Evolutionary conservation across 192 early-diverging fungal species (phyloP), one percentile per base, ranked within the genome.

Genomic region (Podila horticola): DNA sequence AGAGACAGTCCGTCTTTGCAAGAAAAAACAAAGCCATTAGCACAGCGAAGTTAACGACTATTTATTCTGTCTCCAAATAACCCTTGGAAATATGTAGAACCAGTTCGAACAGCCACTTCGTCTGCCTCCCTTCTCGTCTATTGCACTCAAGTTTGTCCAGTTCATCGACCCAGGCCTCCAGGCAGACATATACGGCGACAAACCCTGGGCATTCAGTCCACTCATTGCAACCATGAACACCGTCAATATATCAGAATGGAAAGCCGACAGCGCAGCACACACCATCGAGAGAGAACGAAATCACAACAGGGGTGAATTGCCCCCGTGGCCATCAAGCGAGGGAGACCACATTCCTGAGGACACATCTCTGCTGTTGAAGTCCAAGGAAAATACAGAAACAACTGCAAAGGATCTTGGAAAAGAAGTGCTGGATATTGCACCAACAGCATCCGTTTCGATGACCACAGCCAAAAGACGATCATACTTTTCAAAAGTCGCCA

Each of bases 151-250:
- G 69, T 91, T 95, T 59, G 89, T 93, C 24, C 89, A 89, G 62
- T 86, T 88, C 66, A 93, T 95, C 70, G 94, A 96, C 79, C 92
- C 93, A 11, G 92, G 91, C 24, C 79, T 96, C 29, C 74, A 92
- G 69, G 82, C 86, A 9, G 92, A 96, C 69, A 73, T 96, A 20
- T 90, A 91, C 83, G 64, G 79, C 57, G 92, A 93, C 8, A 85
- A 86, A 57, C 94, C 94, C 15, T 93, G 89, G 90, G 89, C 93
- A 1, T 93, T 87, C 73, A 85, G 82, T 38, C 93, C 94, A 22
- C 79, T 92, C 24, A 83, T 95, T 36, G 91, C 88, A 38, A 90
- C 93, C 0, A 93, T 94, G 92, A 95, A 96, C 74, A 83, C 86
- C 33, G 84, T 95, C 30, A 88, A 87, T 72, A 83, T 93, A 2